Percentiles rank a stretch among this genome's conserved stretches.
Evolutionary conservation across 495 filamentous ascomycete species (phyloP).

Genomic region (Penicillium goetzii): DNA sequence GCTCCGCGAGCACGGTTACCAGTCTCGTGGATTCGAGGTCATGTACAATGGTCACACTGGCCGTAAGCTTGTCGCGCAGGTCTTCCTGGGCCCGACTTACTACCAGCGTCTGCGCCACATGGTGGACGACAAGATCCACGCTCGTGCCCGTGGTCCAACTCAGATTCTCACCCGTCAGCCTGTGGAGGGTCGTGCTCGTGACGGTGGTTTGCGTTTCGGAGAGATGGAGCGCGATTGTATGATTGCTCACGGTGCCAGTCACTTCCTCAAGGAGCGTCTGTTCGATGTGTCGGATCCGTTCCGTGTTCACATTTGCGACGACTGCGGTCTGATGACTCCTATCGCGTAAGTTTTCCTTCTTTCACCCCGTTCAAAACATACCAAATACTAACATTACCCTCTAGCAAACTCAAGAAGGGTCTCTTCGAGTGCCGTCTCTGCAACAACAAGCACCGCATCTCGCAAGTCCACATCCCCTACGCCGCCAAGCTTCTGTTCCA

Average conservation of each 20-base stretch:
- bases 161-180: conserved; percentile 98
- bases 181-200: conserved; percentile 96
- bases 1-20: conserved; percentile 90
- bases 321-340: conserved; percentile 98
- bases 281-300: conserved; percentile 99
- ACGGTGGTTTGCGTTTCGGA: conserved; percentile 98
- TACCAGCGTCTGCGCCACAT: conserved; percentile 99
- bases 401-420: conserved; percentile 90
- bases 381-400: conserved; percentile 2
- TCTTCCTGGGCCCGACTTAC: conserved; percentile 97
- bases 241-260: conserved; percentile 96
- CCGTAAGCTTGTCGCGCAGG: conserved; percentile 86
- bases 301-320: conserved; percentile 96
- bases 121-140: conserved; percentile 99
- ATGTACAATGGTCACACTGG: conserved; percentile 99
- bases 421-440: conserved; percentile 95
- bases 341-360: conserved; percentile 78
- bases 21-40: conserved; percentile 94
- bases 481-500: conserved; percentile 98
- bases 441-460: conserved; percentile 97
- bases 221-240: conserved; percentile 99
- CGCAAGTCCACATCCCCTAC: conserved; percentile 96
- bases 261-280: conserved; percentile 95
- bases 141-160: conserved; percentile 88
- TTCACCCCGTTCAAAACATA: neutral